A percentile compares a stretch with the other conserved stretches of the same genome.
Evolutionary conservation across 495 filamentous ascomycete genomes (phyloP).

Genomic region (Neurospora sp.): DNA sequence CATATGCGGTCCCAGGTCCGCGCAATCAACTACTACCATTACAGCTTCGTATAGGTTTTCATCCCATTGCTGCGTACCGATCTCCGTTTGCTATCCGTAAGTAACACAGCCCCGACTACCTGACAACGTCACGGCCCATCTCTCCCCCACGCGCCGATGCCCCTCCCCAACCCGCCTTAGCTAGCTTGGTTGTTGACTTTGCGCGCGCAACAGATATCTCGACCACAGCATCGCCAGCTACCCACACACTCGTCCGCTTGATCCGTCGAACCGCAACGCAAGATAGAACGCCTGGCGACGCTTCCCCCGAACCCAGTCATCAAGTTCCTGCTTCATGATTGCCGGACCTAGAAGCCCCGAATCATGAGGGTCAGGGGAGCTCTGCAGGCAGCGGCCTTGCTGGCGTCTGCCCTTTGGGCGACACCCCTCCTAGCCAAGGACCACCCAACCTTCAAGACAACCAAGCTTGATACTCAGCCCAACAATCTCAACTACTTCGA

Average conservation of each 20-base stretch:
- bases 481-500: slow-evolving; percentile 71
- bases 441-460: slow-evolving; percentile 35
- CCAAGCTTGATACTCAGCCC: slow-evolving; percentile 52
- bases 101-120: neutral
- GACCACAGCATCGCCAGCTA: neutral
- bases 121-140: neutral
- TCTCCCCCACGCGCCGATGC: neutral
- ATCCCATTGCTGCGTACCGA: neutral
- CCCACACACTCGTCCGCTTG: neutral
- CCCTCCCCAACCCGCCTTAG: neutral
- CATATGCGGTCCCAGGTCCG: neutral
- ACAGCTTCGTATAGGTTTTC: neutral
- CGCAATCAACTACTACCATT: neutral
- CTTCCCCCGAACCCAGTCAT: neutral
- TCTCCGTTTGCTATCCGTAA: neutral
- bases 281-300: neutral
- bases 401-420: slow-evolving; percentile 31
- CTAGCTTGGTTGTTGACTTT: neutral
- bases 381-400: slow-evolving; percentile 31
- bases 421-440: slow-evolving; percentile 36
- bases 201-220: neutral
- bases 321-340: slow-evolving; percentile 17
- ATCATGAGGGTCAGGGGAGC: slow-evolving; percentile 39
- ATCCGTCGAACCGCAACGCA: neutral
- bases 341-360: slow-evolving; percentile 5